phyloP scores from a whole-genome alignment of 805 yeast species.

The Yamadazyma philogaea region DNA sequence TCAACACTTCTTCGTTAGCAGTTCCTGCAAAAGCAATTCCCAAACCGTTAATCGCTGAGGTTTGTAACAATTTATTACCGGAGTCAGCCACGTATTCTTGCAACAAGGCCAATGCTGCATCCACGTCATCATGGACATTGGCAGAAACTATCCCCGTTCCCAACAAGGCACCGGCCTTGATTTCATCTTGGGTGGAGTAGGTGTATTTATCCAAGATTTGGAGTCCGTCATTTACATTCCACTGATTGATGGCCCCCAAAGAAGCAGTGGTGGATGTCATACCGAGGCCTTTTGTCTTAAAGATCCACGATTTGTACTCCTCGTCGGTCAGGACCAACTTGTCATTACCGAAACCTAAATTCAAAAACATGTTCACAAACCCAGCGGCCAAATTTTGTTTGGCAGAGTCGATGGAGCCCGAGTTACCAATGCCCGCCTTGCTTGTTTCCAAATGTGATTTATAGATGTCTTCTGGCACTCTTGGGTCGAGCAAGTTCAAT shows the following conservation, averaged over 20 bases:
- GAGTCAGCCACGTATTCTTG: constrained; percentile 76
- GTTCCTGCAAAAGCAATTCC: constrained; percentile 96
- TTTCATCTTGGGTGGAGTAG: constrained; percentile 79
- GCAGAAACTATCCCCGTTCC: constrained; percentile 93
- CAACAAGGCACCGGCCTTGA: constrained; percentile 93
- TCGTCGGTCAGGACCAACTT: constrained; percentile 72
- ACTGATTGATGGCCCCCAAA: constrained; percentile 82
- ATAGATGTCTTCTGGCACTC: constrained; percentile 92
- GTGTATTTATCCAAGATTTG: constrained; percentile 86
- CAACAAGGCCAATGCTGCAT: constrained; percentile 81
- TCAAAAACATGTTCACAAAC: constrained; percentile 89
- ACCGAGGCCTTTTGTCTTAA: constrained; percentile 87
- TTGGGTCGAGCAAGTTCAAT: constrained; percentile 82
- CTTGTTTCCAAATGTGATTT: constrained; percentile 82
- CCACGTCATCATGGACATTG: constrained; percentile 94
- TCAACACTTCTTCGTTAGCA: constrained; percentile 77
- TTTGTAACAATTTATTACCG: constrained; percentile 54
- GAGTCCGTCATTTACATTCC: constrained; percentile 88
- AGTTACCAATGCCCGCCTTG: constrained; percentile 54
- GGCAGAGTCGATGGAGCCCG: constrained; percentile 73
- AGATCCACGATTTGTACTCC: constrained; percentile 78
- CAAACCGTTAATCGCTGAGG: constrained; percentile 84
- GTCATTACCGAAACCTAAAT: constrained; percentile 88
- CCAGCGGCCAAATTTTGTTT: constrained; percentile 92
- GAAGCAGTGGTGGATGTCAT: constrained; percentile 91